Conservation (phyloP, 495 filamentous ascomycete genomes). For the Eremomyces bilateralis region DNA sequence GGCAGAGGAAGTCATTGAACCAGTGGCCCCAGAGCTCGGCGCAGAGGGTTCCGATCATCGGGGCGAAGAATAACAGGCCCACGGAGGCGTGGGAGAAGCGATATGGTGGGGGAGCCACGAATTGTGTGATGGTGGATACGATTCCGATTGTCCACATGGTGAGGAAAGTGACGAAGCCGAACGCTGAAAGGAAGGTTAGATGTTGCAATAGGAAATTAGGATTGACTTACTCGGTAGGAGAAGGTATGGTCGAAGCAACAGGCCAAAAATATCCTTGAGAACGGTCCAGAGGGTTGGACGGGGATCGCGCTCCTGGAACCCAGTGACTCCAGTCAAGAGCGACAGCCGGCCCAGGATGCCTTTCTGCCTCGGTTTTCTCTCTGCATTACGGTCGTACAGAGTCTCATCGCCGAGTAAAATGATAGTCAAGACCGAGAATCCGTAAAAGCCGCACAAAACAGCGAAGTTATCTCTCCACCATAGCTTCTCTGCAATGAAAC, state of each 20-base stretch:
- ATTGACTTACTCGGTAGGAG: constrained; percentile 12
- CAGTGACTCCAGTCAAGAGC: constrained; percentile 13
- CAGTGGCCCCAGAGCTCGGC: constrained; percentile 21
- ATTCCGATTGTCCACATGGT: constrained; percentile 21
- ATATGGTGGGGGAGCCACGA: constrained; percentile 19
- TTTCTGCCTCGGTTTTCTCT: constrained; percentile 2
- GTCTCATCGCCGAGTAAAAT: constrained; percentile 28
- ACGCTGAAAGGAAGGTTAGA: constrained; percentile 1
- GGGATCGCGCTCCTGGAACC: constrained; percentile 4
- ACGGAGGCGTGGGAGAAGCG: constrained; percentile 13
- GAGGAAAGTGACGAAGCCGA: constrained; percentile 6
- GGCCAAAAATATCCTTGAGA: constrained; percentile 7
- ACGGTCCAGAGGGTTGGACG: constrained; percentile 9
- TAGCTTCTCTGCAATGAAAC: constrained; percentile 1
- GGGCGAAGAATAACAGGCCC: constrained; percentile 18
- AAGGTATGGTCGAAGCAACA: constrained; percentile 13
- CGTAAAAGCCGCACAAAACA: constrained; percentile 23
- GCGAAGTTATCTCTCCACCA: constrained; percentile 3
- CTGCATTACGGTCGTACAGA: constrained; percentile 17
- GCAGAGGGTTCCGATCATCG: constrained; percentile 16
- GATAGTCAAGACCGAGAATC: constrained; percentile 21
- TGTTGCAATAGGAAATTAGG: not conserved
- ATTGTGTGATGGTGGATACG: constrained; percentile 15
- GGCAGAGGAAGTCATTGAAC: constrained; percentile 20
- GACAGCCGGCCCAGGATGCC: constrained; percentile 5